Base-by-base conservation (phyloP, 805 yeast genomes). In the Metschnikowia sp. region DNA sequence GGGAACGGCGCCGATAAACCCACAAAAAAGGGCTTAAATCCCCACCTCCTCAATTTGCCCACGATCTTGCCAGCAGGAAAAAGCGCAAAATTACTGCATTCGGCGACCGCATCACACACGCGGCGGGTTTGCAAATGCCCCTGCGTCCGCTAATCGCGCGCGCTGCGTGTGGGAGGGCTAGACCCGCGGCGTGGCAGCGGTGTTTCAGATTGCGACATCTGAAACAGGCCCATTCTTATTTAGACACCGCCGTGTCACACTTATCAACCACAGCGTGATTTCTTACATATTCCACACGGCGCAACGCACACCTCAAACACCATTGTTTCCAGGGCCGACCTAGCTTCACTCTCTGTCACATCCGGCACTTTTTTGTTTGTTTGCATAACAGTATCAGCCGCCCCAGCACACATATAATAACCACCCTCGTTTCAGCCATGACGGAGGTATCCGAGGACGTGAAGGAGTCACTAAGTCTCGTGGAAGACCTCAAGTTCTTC, bases 401-500 rank as follows among this genome's bases (percentile, higher is more conserved):
- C 26, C 33, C 33, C 11, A 36, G 7, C 36, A 33, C 30, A n/a
- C 39, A 11, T 11, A 19, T 9, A 18, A 15, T 18, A 10, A 15
- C 3, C 33, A 37, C 41, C 37, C 36, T 5, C 29, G 13, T 32
- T 10, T 36, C 28, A 11, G 30, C 3, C 40, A 50, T 52, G 55
- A 2, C 52, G 6, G 51, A 44, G 18, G 32, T 56, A 26, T 28
- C 53, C 4, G 58, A 56, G 9, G 60, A 56, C 12, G 55, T 58
- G 34, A 49, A 47, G 42, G 87, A 82, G 58, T 75, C 86, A 10
- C 64, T 84, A 42, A 70, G 83, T 45, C 69, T 82, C 40, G 82
- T 86, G 22, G 90, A 86, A 53, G 94, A 87, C 60, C 67, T 91
- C 55, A 88, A 89, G 70, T 85, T 85, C 67, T 92, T 92, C 60